phyloP scores from a whole-genome alignment of 2,329 filamentous ascomycete genomes.

The Neofusicoccum sp. region DNA sequence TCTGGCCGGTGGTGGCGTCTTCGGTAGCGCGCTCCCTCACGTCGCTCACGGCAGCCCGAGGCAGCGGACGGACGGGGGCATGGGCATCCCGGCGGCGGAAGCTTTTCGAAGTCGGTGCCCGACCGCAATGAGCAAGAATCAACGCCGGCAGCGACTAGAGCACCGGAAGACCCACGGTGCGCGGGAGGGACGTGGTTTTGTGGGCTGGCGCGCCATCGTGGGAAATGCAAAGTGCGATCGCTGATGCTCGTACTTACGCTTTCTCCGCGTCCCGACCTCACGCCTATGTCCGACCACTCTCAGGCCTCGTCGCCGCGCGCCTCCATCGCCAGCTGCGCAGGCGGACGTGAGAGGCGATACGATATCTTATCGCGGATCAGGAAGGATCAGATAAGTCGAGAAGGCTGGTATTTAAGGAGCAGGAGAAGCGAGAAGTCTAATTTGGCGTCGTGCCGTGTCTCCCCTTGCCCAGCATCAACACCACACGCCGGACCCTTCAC shows the following conservation, averaged over 20 bases:
- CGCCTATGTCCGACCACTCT: neutral
- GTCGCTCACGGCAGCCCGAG: neutral
- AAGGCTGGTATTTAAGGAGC: neutral
- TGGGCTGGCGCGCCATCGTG: neutral
- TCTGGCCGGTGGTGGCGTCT: neutral
- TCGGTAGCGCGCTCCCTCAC: neutral
- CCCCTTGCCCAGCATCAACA: neutral
- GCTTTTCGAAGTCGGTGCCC: neutral
- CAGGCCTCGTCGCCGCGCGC: neutral
- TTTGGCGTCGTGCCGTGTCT: neutral
- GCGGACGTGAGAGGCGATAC: neutral
- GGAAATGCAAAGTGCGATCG: neutral
- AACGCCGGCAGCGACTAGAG: neutral
- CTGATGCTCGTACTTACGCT: conserved; percentile 1
- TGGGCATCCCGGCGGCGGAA: neutral
- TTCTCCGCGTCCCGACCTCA: neutral
- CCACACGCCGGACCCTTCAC: neutral
- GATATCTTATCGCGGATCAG: conserved; percentile 13
- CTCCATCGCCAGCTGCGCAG: neutral
- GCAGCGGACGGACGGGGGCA: neutral
- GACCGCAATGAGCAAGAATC: neutral
- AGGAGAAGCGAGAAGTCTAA: conserved; percentile 3
- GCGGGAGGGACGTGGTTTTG: neutral
- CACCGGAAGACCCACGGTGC: neutral
- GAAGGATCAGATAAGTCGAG: conserved; percentile 4